A percentile compares a stretch with the other conserved stretches of the same genome.
Conservation (phyloP, 768 basidiomycete genomes). For the Leccinellum rugosiceps region DNA sequence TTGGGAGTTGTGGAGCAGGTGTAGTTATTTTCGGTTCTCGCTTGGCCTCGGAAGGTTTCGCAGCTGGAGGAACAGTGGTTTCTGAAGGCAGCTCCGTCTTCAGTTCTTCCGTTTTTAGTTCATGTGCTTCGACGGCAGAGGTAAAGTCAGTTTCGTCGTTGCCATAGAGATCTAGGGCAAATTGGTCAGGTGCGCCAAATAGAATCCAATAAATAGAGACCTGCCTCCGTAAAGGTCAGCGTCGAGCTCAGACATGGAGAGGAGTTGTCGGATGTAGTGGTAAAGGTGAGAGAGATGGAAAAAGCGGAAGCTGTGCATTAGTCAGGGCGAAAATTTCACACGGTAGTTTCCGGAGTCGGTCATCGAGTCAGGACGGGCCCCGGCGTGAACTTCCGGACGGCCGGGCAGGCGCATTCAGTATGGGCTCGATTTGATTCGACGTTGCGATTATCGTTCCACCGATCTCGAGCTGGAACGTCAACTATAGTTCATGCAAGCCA, state of each 20-base stretch:
- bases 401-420: background rate
- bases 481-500: constrained; percentile 8
- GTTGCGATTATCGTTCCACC: background rate
- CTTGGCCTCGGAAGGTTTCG: constrained; percentile 18
- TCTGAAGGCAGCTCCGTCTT: constrained; percentile 28
- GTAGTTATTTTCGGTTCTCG: constrained; percentile 16
- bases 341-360: constrained; percentile 18
- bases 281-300: constrained; percentile 34
- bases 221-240: constrained; percentile 87
- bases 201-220: constrained; percentile 9
- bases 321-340: constrained; percentile 27
- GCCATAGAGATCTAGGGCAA: constrained; percentile 60
- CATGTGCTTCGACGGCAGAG: constrained; percentile 41
- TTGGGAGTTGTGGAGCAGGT: constrained; percentile 5
- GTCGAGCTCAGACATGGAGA: constrained; percentile 74
- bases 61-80: constrained; percentile 15
- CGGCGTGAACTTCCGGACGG: background rate
- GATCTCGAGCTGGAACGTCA: background rate
- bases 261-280: constrained; percentile 24
- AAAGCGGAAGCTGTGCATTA: constrained; percentile 23
- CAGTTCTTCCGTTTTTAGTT: constrained; percentile 28
- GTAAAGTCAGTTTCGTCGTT: constrained; percentile 58
- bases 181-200: background rate
- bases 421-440: background rate
- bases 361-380: background rate